Base-by-base conservation (phyloP, 1,284 basidiomycete genomes). In the Ustilago hordei region DNA sequence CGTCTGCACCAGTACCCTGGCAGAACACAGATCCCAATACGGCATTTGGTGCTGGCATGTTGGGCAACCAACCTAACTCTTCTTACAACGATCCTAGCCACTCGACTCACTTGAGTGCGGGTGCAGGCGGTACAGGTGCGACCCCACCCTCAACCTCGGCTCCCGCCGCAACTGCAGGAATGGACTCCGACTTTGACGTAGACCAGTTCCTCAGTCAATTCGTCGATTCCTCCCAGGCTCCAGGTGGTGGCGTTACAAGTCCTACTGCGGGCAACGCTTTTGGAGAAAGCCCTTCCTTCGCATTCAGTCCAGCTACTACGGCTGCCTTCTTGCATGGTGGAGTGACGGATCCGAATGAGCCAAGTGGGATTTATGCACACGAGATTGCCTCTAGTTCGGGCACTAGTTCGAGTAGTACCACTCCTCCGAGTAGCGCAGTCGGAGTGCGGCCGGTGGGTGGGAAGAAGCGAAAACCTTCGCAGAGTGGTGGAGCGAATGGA, bases 181-280 rank as follows among this genome's bases (percentile, higher is more conserved):
- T 78, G 12, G 75, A 71, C 12, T n/a, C 53, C 17, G 81, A 82
- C n/a, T 82, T 82, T 59, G 81, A 82, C 61, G 72, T 82, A 11
- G 81, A 82, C 58, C 78, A 78, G 23, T 82, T 82, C 66, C 62
- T 82, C 34, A 75, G 72, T 35, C 81, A 82, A 60, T 82, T 82
- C 48, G 79, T 81, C 31, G 78, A 82, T 32, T 52, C 72, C 0
- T 73, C 69, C 11, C 75, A 77, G 38, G 75, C 75, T 3, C 75
- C 75, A 0, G 75, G 75, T 8, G 74, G 74, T 9, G 74, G 74
- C 34, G 74, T 76, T 8, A 57, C 68, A 0, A 65, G 61, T 32
- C 74, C 74, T 5, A 53, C 54, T 3, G 39, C 58, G 2, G n/a
- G 54, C 15, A 52, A 65, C 34, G 31, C 39, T 3, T 56, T 60